Conservation (phyloP, 2,329 filamentous ascomycete genomes). For the Endothia cerciana region DNA sequence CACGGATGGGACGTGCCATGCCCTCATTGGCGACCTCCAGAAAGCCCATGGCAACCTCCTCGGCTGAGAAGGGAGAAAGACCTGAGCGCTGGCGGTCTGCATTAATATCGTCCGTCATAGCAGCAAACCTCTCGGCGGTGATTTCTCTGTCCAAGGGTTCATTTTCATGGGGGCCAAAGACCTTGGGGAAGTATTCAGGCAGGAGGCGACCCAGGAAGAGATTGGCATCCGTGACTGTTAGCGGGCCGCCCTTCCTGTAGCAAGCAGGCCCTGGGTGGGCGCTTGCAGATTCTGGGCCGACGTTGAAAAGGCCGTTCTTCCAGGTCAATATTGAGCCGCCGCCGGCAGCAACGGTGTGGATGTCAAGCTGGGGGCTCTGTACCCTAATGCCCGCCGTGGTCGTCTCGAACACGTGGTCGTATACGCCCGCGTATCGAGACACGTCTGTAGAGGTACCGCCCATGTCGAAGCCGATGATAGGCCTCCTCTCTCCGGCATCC, state of each 20-base stretch:
- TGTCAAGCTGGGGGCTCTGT: slow-evolving; percentile 78
- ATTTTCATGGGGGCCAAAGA: slow-evolving; percentile 69
- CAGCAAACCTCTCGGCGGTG: slow-evolving; percentile 39
- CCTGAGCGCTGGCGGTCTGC: slow-evolving; percentile 30
- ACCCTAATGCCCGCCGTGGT: slow-evolving; percentile 80
- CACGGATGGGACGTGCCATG: slow-evolving; percentile 74
- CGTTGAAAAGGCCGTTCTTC: slow-evolving; percentile 69
- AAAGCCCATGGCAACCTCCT: slow-evolving; percentile 64
- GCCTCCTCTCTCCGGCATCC: slow-evolving; percentile 66
- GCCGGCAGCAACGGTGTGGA: slow-evolving; percentile 79
- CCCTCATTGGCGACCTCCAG: slow-evolving; percentile 74
- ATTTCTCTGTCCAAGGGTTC: slow-evolving; percentile 47
- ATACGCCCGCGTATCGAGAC: slow-evolving; percentile 61
- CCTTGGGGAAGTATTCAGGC: slow-evolving; percentile 68
- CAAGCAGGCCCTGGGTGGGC: slow-evolving; percentile 71
- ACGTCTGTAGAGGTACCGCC: slow-evolving; percentile 76
- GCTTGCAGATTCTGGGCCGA: slow-evolving; percentile 68
- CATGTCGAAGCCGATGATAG: slow-evolving; percentile 81
- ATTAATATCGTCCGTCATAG: slow-evolving; percentile 43
- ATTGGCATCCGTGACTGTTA: slow-evolving; percentile 71
- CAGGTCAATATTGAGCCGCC: slow-evolving; percentile 73
- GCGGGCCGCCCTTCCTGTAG: slow-evolving; percentile 67
- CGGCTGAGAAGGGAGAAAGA: slow-evolving; percentile 33
- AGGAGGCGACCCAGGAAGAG: slow-evolving; percentile 60
- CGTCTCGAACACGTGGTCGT: slow-evolving; percentile 65